These are phyloP conservation scores for Physocladia obscura DNA, from an alignment of 192 early-diverging fungal species.

Conservation along the genomic window DNA sequence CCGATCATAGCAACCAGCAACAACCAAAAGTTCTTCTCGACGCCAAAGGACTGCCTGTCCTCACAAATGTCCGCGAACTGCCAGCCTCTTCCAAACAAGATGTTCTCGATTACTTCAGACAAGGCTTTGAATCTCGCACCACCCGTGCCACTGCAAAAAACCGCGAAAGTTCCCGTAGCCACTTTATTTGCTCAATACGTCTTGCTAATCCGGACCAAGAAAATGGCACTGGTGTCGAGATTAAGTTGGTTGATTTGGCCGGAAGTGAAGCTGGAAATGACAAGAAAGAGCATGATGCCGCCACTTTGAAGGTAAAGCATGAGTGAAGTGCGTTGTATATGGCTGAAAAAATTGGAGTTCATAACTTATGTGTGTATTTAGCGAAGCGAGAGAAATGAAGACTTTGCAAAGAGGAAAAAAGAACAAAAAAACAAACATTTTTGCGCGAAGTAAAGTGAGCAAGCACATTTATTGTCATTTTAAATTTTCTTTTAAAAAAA, in stretches of 20 bases:
- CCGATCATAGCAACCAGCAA: not conserved
- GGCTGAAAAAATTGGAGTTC: too few relatives aligned
- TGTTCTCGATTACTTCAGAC: constrained; percentile 16
- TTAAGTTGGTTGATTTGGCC: constrained; percentile 33
- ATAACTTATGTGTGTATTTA: too few relatives aligned
- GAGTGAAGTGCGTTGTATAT: too few relatives aligned
- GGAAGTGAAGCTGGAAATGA: constrained; percentile 31
- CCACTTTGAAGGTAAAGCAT: not conserved
- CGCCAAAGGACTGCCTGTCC: constrained; percentile 15
- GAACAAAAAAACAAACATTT: too few relatives aligned
- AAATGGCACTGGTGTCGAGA: not conserved
- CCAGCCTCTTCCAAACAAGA: constrained; percentile 15
- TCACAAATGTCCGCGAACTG: not conserved
- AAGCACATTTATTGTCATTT: not conserved
- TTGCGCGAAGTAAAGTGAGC: too few relatives aligned
- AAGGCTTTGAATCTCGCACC: constrained; percentile 21
- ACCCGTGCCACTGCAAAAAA: constrained; percentile 33
- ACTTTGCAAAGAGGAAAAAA: too few relatives aligned
- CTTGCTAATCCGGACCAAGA: not conserved
- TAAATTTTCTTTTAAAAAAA: not conserved
- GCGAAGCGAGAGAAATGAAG: too few relatives aligned
- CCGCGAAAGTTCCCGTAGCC: constrained; percentile 15
- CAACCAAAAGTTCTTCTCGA: constrained; percentile 20
- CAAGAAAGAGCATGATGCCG: constrained; percentile 27
- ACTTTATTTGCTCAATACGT: constrained; percentile 30